These are phyloP conservation scores for Phialemonium atrogriseum DNA, from an alignment of 2,329 filamentous ascomycete genomes.

Conservation along the genomic window DNA sequence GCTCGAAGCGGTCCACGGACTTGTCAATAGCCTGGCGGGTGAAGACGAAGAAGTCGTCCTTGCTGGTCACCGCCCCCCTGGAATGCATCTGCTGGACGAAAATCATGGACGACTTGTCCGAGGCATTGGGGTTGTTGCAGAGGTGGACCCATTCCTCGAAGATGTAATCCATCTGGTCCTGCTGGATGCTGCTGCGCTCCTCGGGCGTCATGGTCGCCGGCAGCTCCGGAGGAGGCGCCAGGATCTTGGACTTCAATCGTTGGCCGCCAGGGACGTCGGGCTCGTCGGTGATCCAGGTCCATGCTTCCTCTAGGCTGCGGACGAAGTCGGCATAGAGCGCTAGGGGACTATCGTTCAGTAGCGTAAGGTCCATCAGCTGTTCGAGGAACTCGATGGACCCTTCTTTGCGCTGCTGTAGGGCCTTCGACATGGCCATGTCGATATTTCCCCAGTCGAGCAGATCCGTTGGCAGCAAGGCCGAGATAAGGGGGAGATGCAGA, in stretches of 20 bases:
- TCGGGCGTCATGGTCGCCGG: slow-evolving; percentile 39
- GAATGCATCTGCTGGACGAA: slow-evolving; percentile 82
- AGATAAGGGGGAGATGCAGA: slow-evolving; percentile 48
- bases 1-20: slow-evolving; percentile 71
- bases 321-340: slow-evolving; percentile 82
- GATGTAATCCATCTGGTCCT: slow-evolving; percentile 86
- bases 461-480: slow-evolving; percentile 50
- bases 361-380: slow-evolving; percentile 66
- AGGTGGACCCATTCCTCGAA: slow-evolving; percentile 94
- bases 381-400: slow-evolving; percentile 73
- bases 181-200: slow-evolving; percentile 50
- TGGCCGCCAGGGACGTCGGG: slow-evolving; percentile 55
- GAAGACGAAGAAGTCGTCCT: slow-evolving; percentile 73
- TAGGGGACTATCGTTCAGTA: slow-evolving; percentile 69
- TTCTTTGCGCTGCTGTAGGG: slow-evolving; percentile 61
- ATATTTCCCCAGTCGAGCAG: slow-evolving; percentile 56
- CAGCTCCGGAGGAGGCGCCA: slow-evolving; percentile 30
- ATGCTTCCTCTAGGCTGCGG: slow-evolving; percentile 71
- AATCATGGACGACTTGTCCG: slow-evolving; percentile 60
- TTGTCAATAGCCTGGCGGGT: slow-evolving; percentile 73
- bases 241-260: slow-evolving; percentile 59
- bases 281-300: slow-evolving; percentile 72
- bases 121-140: slow-evolving; percentile 66
- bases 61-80: slow-evolving; percentile 61
- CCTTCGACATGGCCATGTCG: slow-evolving; percentile 64